Evolutionary conservation across 148 eudicot genomes (phyloP).

Genomic region (Persicaria maculosa): DNA sequence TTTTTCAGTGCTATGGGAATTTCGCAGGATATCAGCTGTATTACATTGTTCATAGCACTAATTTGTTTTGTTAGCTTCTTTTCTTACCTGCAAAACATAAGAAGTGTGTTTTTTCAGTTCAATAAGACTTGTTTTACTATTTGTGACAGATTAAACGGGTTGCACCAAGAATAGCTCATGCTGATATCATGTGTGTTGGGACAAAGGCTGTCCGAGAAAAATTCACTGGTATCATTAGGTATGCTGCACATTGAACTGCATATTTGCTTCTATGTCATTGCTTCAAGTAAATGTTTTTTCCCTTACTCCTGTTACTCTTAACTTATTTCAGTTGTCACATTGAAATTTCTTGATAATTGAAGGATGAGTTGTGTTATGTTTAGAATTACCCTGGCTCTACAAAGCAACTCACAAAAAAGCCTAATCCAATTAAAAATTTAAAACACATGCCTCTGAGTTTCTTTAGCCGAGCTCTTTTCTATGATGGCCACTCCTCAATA

Average conservation of each 20-base stretch:
- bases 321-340: background rate
- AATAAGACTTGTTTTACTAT: conserved; percentile 6
- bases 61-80: background rate
- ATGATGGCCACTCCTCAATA: no score
- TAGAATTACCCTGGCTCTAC: background rate
- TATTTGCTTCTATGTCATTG: background rate
- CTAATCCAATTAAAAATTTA: no score
- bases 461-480: no score
- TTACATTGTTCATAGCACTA: background rate
- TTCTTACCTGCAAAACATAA: background rate
- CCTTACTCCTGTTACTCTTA: background rate
- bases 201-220: conserved; percentile 76
- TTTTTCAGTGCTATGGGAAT: background rate
- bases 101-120: background rate
- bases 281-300: background rate
- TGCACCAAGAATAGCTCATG: conserved; percentile 79
- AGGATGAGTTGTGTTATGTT: background rate
- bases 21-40: background rate
- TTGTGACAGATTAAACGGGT: conserved; percentile 80
- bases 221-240: conserved; percentile 91
- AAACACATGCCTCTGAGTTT: no score
- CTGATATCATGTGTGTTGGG: conserved; percentile 92
- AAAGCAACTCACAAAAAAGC: background rate
- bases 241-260: background rate
- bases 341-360: background rate